Conservation (phyloP, 306 rosid genomes). For the Lathyrus sativus region DNA sequence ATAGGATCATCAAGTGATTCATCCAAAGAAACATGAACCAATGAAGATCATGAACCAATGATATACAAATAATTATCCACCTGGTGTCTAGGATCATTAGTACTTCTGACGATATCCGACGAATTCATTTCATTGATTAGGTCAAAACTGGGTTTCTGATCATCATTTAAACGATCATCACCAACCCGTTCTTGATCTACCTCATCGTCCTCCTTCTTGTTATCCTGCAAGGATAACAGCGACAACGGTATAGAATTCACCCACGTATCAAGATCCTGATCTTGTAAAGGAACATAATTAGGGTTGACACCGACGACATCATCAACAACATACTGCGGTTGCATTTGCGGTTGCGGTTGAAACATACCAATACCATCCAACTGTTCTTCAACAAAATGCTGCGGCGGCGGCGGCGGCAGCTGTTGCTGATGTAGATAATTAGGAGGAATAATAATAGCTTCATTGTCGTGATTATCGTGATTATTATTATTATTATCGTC, state of each 20-base stretch:
- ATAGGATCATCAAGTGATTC: not conserved
- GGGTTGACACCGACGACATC: not conserved
- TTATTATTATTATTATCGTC: not conserved
- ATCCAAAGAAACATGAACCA: not conserved
- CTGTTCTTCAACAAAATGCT: not conserved
- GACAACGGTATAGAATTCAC: conserved; percentile 10
- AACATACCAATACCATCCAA: not conserved
- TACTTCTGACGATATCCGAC: conserved; percentile 30
- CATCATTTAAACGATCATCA: conserved; percentile 19
- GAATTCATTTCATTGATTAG: conserved; percentile 31
- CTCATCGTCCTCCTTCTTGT: conserved; percentile 4
- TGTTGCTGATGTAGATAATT: not conserved
- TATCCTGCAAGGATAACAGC: conserved; percentile 30
- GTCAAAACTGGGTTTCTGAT: conserved; percentile 41
- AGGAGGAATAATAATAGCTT: not conserved
- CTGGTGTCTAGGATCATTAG: conserved; percentile 36
- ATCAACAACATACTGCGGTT: not conserved
- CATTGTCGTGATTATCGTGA: not conserved
- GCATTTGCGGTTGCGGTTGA: not conserved
- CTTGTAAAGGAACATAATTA: conserved; percentile 8
- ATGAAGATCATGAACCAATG: not conserved
- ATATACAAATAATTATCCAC: conserved; percentile 38
- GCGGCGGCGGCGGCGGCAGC: not conserved
- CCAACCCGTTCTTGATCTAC: not conserved
- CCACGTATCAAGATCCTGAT: not conserved